Evolutionary conservation across 768 basidiomycete species (phyloP).

Genomic region (Trametes coccinea): DNA sequence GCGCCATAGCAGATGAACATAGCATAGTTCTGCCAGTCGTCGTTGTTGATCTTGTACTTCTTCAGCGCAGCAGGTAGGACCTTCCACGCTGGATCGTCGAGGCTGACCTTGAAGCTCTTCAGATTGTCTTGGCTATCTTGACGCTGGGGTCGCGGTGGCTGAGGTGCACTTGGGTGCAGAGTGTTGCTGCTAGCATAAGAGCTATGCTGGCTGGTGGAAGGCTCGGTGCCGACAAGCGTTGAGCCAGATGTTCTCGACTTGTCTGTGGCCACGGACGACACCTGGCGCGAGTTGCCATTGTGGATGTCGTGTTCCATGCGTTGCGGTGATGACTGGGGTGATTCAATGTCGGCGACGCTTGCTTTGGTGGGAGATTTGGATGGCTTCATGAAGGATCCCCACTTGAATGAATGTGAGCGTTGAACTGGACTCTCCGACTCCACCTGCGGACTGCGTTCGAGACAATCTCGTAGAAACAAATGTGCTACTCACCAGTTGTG

Average conservation of each 20-base stretch:
- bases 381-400: slow-evolving; percentile 80
- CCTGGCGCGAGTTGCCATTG: slow-evolving; percentile 15
- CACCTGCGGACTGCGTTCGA: slow-evolving; percentile 5
- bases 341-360: slow-evolving; percentile 48
- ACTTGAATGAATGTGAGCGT: slow-evolving; percentile 84
- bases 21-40: slow-evolving; percentile 98
- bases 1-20: slow-evolving; percentile 99
- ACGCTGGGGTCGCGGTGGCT: slow-evolving; percentile 46
- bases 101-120: slow-evolving; percentile 95
- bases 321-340: slow-evolving; percentile 78
- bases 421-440: slow-evolving; percentile 43
- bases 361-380: slow-evolving; percentile 81
- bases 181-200: slow-evolving; percentile 4
- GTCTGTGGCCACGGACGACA: slow-evolving; percentile 12
- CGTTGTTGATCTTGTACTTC: slow-evolving; percentile 98
- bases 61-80: slow-evolving; percentile 96
- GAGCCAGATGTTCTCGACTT: slow-evolving; percentile 5
- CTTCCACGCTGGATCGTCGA: slow-evolving; percentile 99
- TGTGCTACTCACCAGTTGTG: slow-evolving; percentile 8
- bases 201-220: slow-evolving; percentile 15
- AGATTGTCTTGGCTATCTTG: slow-evolving; percentile 75
- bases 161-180: slow-evolving; percentile 29
- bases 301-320: slow-evolving; percentile 69
- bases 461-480: neutral
- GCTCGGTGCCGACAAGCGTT: slow-evolving; percentile 5